A percentile compares a stretch with the other conserved stretches of the same genome.
Conservation (phyloP, 345 rosid species). For the Citrus sp. region DNA sequence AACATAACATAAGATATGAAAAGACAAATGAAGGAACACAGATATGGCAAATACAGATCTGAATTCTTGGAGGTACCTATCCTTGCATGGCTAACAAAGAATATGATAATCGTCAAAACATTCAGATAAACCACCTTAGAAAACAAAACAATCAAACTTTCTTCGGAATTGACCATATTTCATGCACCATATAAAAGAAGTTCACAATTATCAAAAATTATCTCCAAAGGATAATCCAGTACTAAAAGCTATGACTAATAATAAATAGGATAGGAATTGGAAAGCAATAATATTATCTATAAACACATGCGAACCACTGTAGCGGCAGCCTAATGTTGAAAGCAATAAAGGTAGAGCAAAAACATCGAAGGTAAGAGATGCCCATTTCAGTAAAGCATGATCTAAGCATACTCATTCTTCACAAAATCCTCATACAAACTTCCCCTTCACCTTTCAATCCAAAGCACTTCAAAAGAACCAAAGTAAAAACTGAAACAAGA, state of each 20-base stretch:
- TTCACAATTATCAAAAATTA: neutral
- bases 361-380: constrained; percentile 14
- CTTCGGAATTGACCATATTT: neutral
- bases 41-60: neutral
- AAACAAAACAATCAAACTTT: neutral
- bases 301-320: neutral
- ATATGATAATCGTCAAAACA: neutral
- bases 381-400: constrained; percentile 15
- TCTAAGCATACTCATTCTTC: constrained; percentile 20
- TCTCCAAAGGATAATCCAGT: neutral
- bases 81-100: constrained; percentile 4
- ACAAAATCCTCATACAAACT: constrained; percentile 26
- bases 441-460: constrained; percentile 5
- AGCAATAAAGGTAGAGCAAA: neutral
- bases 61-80: neutral
- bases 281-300: neutral
- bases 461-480: neutral
- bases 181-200: neutral
- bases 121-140: neutral
- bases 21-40: neutral
- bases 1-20: constrained; percentile 1
- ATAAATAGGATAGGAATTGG: neutral
- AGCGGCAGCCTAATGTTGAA: neutral
- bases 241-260: neutral
- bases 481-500: neutral